phyloP scores from a whole-genome alignment of 1,139 yeast species.

The Pichia sp. region DNA sequence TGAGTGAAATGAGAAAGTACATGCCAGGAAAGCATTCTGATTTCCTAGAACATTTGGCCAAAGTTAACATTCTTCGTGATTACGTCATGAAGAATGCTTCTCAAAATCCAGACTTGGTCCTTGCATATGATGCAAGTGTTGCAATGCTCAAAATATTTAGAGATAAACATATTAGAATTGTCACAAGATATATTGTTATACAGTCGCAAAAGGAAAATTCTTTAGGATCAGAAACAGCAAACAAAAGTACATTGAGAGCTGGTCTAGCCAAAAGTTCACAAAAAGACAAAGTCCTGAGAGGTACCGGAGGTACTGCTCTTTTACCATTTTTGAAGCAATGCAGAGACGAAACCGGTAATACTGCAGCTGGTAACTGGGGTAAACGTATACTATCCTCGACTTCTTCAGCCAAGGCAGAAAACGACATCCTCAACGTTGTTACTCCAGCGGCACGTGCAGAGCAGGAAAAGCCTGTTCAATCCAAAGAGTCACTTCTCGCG shows the following conservation, averaged over 20 bases:
- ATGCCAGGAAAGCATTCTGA: slow-evolving; percentile 86
- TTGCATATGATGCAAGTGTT: slow-evolving; percentile 82
- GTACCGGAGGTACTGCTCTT: slow-evolving; percentile 92
- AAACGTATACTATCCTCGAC: slow-evolving; percentile 48
- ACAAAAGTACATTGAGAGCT: slow-evolving; percentile 35
- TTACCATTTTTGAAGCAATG: slow-evolving; percentile 91
- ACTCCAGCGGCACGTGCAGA: neutral
- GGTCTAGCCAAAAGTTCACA: slow-evolving; percentile 37
- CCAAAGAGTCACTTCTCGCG: neutral
- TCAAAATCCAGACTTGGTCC: slow-evolving; percentile 44
- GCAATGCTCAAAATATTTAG: slow-evolving; percentile 86
- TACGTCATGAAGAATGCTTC: slow-evolving; percentile 42
- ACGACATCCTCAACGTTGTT: neutral
- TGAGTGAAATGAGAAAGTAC: slow-evolving; percentile 76
- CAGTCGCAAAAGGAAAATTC: slow-evolving; percentile 56
- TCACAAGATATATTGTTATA: slow-evolving; percentile 73
- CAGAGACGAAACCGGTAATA: slow-evolving; percentile 90
- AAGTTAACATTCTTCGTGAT: slow-evolving; percentile 52
- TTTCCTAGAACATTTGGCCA: slow-evolving; percentile 53
- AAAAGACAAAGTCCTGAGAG: slow-evolving; percentile 45
- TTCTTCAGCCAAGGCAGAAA: slow-evolving; percentile 34
- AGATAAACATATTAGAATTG: slow-evolving; percentile 89
- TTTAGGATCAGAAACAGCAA: slow-evolving; percentile 45
- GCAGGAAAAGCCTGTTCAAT: neutral
- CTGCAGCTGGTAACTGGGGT: slow-evolving; percentile 91